Conservation (phyloP, 1,284 basidiomycete genomes). For the Moesziomyces antarcticus region DNA sequence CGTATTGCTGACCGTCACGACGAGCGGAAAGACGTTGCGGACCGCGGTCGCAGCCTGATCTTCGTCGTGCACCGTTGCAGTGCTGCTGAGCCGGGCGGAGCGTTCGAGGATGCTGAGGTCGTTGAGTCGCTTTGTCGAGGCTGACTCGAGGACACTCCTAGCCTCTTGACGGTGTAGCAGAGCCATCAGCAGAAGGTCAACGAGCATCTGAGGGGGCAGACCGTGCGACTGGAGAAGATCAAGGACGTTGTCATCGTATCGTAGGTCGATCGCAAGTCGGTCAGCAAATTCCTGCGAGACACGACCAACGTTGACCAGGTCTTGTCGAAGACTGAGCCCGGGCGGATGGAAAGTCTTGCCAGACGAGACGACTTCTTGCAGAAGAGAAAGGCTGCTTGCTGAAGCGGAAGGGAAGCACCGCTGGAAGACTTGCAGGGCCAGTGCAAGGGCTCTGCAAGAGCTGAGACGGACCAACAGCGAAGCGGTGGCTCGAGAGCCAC, state of each 20-base stretch:
- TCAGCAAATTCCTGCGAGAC: constrained; percentile 20
- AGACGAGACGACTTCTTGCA: constrained; percentile 25
- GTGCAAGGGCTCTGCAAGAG: constrained; percentile 15
- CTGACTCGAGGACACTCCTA: constrained; percentile 14
- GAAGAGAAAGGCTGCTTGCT: not conserved
- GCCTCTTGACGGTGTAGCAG: constrained; percentile 21
- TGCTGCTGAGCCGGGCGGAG: constrained; percentile 31
- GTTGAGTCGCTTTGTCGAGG: constrained; percentile 30
- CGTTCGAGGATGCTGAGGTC: constrained; percentile 44
- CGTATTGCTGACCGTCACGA: constrained; percentile 21
- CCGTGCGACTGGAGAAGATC: constrained; percentile 12
- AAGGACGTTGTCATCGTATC: constrained; percentile 38
- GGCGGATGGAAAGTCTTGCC: constrained; percentile 1
- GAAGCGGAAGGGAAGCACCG: constrained; percentile 9
- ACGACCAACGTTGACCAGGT: constrained; percentile 8
- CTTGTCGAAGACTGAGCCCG: constrained; percentile 3
- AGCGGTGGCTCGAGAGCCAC: constrained; percentile 14
- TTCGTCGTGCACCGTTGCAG: constrained; percentile 27
- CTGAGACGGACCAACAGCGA: constrained; percentile 24
- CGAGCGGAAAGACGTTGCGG: constrained; percentile 36
- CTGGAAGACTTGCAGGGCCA: constrained; percentile 14
- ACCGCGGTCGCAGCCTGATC: constrained; percentile 37
- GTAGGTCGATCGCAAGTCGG: constrained; percentile 24
- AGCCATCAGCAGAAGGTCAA: constrained; percentile 22
- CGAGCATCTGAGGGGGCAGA: constrained; percentile 2